Evolutionary conservation across 768 basidiomycete genomes (phyloP), one percentile per base, ranked within the genome.

Genomic region (Tubosaeta brunneosetosa): DNA sequence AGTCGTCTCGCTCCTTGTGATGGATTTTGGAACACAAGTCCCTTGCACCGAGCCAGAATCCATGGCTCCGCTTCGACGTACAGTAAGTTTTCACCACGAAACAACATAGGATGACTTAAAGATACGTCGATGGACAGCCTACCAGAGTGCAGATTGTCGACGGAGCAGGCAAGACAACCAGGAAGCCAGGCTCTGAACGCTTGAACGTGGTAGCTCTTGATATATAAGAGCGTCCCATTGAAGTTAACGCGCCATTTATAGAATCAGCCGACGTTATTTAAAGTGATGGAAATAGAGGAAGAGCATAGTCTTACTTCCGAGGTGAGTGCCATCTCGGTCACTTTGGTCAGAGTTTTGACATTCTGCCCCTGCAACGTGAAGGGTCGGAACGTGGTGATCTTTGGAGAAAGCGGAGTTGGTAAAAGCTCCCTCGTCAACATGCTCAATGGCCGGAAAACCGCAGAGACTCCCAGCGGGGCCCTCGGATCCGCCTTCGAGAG

Each of bases 371-470:
- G 61, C 59, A 9, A 34, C 16, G 26, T 27, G 4, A 53, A 52
- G 32, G 19, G 16, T 26, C 62, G 55, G 26, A 77, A 77, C 47
- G 46, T 77, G n/a, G 63, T 77, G 14, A 42, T 77, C 19, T 77
- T 77, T 38, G 76, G 77, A 1, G 74, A 76, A 41, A 68, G 69
- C 3, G 76, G 76, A 14, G 55, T 70, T 3, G 71, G 72, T 12
- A 77, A 78, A 57, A 77, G 76, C 52, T 73, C 73, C 3, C 54
- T 77, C 2, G 60, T 78, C 44, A 77, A 77, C 59, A 67, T 77
- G 70, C 55, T 77, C 17, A 59, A 60, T 27, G 69, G 67, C 26
- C 14, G 43, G 5, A 53, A 66, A 11, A 53, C 50, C 1, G 75
- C 74, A 1, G 29, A 51, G 6, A 66, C 66, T 4, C 73, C 73